These are phyloP conservation scores for Sutorius eximius DNA, from an alignment of 1,284 basidiomycete species.

Conservation along the genomic window DNA sequence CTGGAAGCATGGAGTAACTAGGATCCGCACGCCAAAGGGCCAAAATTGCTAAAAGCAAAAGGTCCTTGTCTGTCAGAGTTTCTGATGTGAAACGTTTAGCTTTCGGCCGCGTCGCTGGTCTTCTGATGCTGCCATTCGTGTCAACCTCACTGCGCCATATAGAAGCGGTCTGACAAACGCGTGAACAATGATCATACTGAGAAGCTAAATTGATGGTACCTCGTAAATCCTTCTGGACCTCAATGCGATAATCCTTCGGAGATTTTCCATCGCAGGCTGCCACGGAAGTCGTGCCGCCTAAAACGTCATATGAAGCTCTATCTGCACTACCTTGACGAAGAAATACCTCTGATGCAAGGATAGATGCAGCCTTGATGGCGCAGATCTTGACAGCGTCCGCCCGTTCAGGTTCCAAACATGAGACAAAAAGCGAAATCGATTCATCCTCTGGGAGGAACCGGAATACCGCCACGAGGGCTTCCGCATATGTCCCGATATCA, in stretches of 20 bases:
- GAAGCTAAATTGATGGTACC: slow-evolving; percentile 37
- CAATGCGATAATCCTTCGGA: slow-evolving; percentile 46
- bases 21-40: slow-evolving; percentile 64
- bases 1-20: slow-evolving; percentile 45
- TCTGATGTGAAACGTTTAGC: slow-evolving; percentile 57
- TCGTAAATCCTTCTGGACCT: slow-evolving; percentile 57
- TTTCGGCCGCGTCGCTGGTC: slow-evolving; percentile 56
- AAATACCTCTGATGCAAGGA: slow-evolving; percentile 33
- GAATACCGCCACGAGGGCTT: slow-evolving; percentile 71
- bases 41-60: slow-evolving; percentile 63
- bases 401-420: slow-evolving; percentile 71
- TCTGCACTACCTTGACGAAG: background rate
- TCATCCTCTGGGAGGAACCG: slow-evolving; percentile 68
- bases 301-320: slow-evolving; percentile 7
- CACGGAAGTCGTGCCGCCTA: slow-evolving; percentile 58
- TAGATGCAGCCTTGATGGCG: slow-evolving; percentile 60
- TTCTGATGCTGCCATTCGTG: slow-evolving; percentile 52
- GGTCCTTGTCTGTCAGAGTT: slow-evolving; percentile 61
- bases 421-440: slow-evolving; percentile 55
- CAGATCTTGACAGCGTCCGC: slow-evolving; percentile 81
- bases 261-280: slow-evolving; percentile 52
- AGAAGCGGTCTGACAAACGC: slow-evolving; percentile 43
- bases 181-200: slow-evolving; percentile 10
- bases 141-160: slow-evolving; percentile 58
- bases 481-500: slow-evolving; percentile 77